Base-by-base conservation (phyloP, 345 rosid genomes). In the Pelargonium nanum region DNA sequence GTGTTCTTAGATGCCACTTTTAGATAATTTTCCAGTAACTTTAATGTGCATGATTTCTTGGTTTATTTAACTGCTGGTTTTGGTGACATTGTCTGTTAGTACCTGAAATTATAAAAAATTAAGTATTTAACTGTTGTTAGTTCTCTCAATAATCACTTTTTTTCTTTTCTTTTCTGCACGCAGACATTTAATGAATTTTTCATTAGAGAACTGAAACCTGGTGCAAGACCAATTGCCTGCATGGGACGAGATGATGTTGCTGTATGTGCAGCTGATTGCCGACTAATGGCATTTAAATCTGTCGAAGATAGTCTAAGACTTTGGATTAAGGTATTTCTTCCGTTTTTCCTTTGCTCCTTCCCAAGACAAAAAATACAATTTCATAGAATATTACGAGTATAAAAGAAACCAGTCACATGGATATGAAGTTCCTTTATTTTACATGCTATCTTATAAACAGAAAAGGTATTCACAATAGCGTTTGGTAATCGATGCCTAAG, bases 121-220 rank as follows among this genome's bases (percentile, higher is more conserved):
- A 28, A 28, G 34, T 28, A 28, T 28, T 28, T 28, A 28, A 28
- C 34, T 28, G 34, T 8, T 28, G 8, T 4, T 28, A 4, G 8
- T 28, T 28, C 8, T 28, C 34, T 28, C 34, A 34, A 34, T 34
- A 9, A 34, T 10, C 45, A 5, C 1, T 34, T 9, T 15, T 34
- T 9, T 3, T 34, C 6, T 34, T 57, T 45, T 53, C 32, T 24
- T 52, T 59, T 54, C 24, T 9, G 54, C 54, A 24, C 64, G 67
- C 80, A 92, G 98, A 88, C 98, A 48, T 86, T 92, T 74, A 92
- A 92, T 75, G 96, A 88, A 45, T 92, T 92, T 56, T 92, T 92
- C 75, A 77, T 83, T 66, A 77, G 96, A 65, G 96, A 92, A 77
- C 73, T 92, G 62, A 86, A 88, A 69, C 86, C 89, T 25, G 85